Evolutionary conservation across 305 asterid genomes (phyloP), one percentile per base, ranked within the genome.

Genomic region (Lippia alba): DNA sequence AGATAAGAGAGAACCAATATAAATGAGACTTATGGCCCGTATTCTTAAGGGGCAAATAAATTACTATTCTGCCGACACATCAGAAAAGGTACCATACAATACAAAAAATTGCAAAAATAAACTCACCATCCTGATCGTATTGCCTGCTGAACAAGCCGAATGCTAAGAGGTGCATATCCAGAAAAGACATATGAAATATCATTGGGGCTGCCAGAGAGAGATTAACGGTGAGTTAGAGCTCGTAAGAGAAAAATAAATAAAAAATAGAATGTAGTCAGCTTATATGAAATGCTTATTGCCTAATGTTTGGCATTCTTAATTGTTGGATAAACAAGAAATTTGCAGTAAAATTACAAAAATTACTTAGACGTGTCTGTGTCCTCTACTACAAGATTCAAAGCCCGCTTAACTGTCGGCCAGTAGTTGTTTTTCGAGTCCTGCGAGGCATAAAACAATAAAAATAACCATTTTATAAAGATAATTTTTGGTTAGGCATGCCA

Each of bases 101-200:
- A 8, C 46, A 65, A 32, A 81, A 45, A 54, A 61, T 58, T 44
- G 55, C 64, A 69, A 71, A 65, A 64, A 8, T 36, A 74, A 77
- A 51, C 92, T 89, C 80, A 94, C 99, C 97, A 94, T 69, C 97
- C 97, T 41, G 97, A 91, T 82, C 96, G 83, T 67, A 94, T 88
- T 17, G 97, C 97, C 50, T 91, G 97, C 80, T 94, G 97, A 74
- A 94, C 86, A 51, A 94, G 93, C 68, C 97, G 97, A 78, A 94
- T 80, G 77, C 99, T 91, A 81, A 94, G 97, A 70, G 99, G 99
- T 40, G 99, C 97, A 49, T 91, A 94, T 80, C 97, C 99, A 74
- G 97, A 91, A 87, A 94, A 94, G 76, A 88, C 97, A 61, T 91
- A 91, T 64, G 97, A 86, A 69, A 94, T 91, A 80, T 94, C 97